Conservation (phyloP, 1,284 basidiomycete genomes). For the Sphagnurus paluster region DNA sequence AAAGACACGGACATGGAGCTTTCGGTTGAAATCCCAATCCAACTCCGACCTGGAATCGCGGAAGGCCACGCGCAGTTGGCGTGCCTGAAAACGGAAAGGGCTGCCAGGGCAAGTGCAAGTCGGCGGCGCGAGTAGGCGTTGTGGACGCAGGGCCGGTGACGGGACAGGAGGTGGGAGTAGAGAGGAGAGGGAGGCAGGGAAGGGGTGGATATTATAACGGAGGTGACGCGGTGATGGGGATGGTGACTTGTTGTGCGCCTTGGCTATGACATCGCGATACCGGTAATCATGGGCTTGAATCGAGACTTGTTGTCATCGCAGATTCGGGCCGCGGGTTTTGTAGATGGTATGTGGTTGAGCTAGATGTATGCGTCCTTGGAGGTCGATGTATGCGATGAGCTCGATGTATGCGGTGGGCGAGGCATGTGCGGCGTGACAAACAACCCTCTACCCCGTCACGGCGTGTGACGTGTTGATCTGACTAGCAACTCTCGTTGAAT, state of each 20-base stretch:
- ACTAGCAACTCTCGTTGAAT: constrained; percentile 6
- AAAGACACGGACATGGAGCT: too few species aligned
- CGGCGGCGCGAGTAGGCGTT: too few species aligned
- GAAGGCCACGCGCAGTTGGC: too few species aligned
- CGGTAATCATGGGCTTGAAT: constrained; percentile 8
- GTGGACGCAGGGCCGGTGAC: not conserved
- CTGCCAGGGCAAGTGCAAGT: too few species aligned
- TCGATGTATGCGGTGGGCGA: not conserved
- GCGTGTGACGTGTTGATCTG: constrained; percentile 14
- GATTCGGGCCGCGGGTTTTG: constrained; percentile 4
- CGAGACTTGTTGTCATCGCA: constrained; percentile 2
- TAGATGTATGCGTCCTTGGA: not conserved
- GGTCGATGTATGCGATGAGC: not conserved
- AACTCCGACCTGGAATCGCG: too few species aligned
- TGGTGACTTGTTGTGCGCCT: not conserved
- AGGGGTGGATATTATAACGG: not conserved
- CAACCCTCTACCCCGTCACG: constrained; percentile 13
- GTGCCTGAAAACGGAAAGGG: too few species aligned
- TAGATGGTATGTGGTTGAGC: not conserved
- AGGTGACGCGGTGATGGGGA: not conserved
- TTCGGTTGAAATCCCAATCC: too few species aligned
- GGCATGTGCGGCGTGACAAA: constrained; percentile 3
- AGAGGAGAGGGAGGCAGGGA: too few species aligned
- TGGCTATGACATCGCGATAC: constrained; percentile 7
- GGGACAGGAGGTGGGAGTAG: not conserved